These are phyloP conservation scores for Tricholomella constricta DNA, from an alignment of 768 basidiomycete species.

Conservation along the genomic window DNA sequence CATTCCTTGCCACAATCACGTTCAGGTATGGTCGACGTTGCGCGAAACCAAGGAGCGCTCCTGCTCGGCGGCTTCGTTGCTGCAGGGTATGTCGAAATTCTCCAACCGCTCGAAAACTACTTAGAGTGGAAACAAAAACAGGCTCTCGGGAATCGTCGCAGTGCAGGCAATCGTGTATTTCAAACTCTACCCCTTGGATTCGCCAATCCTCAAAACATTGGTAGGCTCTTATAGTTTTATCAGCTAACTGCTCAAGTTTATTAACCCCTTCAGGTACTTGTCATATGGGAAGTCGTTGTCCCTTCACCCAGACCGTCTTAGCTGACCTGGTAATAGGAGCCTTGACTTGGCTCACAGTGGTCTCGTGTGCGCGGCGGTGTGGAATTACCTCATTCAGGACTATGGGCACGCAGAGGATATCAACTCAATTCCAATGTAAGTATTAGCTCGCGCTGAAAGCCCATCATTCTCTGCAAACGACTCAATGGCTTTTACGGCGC, in stretches of 20 bases:
- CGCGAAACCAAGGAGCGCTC: constrained; percentile 39
- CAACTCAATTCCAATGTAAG: constrained; percentile 26
- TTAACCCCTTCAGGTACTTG: constrained; percentile 26
- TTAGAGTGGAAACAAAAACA: not conserved
- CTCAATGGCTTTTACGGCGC: not conserved
- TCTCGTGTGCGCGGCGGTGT: constrained; percentile 26
- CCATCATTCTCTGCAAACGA: too few relatives aligned
- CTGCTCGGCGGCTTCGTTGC: constrained; percentile 40
- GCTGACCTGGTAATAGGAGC: constrained; percentile 18
- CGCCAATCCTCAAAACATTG: constrained; percentile 24
- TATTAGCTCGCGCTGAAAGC: too few relatives aligned
- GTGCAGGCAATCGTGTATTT: constrained; percentile 37
- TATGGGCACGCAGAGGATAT: constrained; percentile 20
- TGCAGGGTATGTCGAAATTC: constrained; percentile 27
- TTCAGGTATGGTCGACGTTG: constrained; percentile 27
- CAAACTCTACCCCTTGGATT: constrained; percentile 34
- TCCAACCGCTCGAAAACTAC: too few relatives aligned
- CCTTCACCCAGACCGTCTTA: not conserved
- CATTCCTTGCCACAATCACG: not conserved
- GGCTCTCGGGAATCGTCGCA: constrained; percentile 36
- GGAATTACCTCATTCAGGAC: constrained; percentile 25
- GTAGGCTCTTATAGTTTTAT: constrained; percentile 18
- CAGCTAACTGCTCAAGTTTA: not conserved
- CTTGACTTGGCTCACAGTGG: constrained; percentile 27
- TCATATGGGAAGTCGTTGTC: constrained; percentile 28